These are phyloP conservation scores for Serendipita sp. DNA, from an alignment of 768 basidiomycete species.

Conservation along the genomic window DNA sequence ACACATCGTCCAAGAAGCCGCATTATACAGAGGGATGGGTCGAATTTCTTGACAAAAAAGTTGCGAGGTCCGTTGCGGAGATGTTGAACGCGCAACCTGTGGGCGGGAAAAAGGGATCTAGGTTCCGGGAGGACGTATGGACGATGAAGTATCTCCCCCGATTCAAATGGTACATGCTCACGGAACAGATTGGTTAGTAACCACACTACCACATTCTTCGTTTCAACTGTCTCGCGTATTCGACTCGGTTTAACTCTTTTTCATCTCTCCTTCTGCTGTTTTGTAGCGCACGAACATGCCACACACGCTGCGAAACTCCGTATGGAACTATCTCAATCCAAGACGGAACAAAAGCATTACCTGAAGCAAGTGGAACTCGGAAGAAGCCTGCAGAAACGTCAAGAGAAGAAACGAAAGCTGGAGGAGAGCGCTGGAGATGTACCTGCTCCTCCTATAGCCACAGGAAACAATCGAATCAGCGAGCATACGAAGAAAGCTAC, in stretches of 20 bases:
- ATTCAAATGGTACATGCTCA: slow-evolving; percentile 98
- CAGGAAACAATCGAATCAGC: not conserved
- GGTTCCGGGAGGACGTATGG: slow-evolving; percentile 97
- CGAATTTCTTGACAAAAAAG: slow-evolving; percentile 86
- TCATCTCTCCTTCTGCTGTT: not conserved
- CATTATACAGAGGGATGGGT: slow-evolving; percentile 97
- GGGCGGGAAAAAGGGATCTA: slow-evolving; percentile 77
- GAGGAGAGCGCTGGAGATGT: slow-evolving; percentile 12
- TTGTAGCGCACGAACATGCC: slow-evolving; percentile 79
- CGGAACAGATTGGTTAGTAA: slow-evolving; percentile 87
- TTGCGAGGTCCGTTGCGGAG: slow-evolving; percentile 77
- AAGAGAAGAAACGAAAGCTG: slow-evolving; percentile 25
- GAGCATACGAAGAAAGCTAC: not conserved
- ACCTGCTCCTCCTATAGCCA: not conserved
- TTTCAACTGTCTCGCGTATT: not conserved
- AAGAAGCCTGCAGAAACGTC: slow-evolving; percentile 67
- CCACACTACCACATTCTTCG: not conserved
- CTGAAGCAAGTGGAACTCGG: slow-evolving; percentile 89
- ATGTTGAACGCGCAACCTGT: slow-evolving; percentile 95
- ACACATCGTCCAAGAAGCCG: slow-evolving; percentile 66
- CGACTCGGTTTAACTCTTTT: not conserved
- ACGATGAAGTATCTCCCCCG: slow-evolving; percentile 97
- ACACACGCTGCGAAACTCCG: slow-evolving; percentile 79
- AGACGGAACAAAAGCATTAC: slow-evolving; percentile 80
- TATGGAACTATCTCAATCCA: slow-evolving; percentile 76